Conservation (phyloP, 495 filamentous ascomycete genomes). For the Podospora sp. region DNA sequence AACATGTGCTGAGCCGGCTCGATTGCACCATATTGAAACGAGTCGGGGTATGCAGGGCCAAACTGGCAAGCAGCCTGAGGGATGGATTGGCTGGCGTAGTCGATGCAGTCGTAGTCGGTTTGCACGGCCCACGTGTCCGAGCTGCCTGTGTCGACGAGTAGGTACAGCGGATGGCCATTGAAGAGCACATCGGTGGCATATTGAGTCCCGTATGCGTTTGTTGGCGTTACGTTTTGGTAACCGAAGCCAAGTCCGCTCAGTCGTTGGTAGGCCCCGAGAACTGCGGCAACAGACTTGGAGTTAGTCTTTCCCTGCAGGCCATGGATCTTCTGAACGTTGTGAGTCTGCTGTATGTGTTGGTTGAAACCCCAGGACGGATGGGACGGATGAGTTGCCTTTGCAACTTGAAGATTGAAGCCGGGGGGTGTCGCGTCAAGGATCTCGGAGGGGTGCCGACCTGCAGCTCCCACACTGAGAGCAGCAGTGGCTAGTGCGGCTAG, state of each 20-base stretch:
- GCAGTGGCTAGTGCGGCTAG: background rate
- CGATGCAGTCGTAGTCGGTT: constrained; percentile 33
- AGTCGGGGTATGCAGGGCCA: constrained; percentile 23
- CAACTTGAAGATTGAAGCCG: constrained; percentile 27
- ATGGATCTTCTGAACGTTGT: constrained; percentile 26
- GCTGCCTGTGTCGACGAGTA: constrained; percentile 67
- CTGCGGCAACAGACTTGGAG: constrained; percentile 31
- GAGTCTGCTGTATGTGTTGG: constrained; percentile 4
- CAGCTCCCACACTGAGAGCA: background rate
- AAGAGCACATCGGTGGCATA: constrained; percentile 41
- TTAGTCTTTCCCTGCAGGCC: constrained; percentile 23
- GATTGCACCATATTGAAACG: constrained; percentile 33
- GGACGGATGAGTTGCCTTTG: constrained; percentile 20
- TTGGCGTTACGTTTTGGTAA: constrained; percentile 44
- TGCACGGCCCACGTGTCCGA: constrained; percentile 59
- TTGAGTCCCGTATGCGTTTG: constrained; percentile 42
- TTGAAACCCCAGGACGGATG: constrained; percentile 15
- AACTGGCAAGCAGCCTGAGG: constrained; percentile 36
- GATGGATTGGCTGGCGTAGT: constrained; percentile 27
- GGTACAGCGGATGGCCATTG: constrained; percentile 28
- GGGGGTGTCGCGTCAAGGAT: background rate
- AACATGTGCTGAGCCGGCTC: constrained; percentile 54
- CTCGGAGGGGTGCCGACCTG: background rate
- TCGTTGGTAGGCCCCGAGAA: constrained; percentile 40
- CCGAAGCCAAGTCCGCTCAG: constrained; percentile 28